These are phyloP conservation scores for Aureobasidium pullulans DNA, from an alignment of 2,329 filamentous ascomycete species.

Conservation along the genomic window DNA sequence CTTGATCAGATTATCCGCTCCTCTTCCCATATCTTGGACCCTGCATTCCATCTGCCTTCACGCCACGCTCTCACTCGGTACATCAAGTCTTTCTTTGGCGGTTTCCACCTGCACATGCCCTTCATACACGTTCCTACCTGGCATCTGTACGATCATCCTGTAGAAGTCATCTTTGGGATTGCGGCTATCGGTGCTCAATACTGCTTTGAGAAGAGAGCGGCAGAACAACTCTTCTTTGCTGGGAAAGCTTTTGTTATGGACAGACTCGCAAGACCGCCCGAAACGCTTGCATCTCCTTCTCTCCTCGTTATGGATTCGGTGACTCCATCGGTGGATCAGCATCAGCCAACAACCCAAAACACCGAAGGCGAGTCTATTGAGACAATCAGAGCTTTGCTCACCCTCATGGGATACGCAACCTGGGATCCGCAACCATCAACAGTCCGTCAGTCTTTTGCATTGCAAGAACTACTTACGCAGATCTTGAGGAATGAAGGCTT, in stretches of 20 bases:
- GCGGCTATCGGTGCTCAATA: constrained; percentile 62
- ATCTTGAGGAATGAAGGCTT: constrained; percentile 49
- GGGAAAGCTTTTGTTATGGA: constrained; percentile 35
- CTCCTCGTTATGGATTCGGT: not conserved
- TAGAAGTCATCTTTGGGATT: constrained; percentile 61
- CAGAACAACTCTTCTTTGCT: constrained; percentile 51
- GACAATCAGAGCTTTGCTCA: constrained; percentile 56
- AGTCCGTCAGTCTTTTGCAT: constrained; percentile 49
- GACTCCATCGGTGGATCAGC: too few species aligned
- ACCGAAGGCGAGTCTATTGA: constrained; percentile 43
- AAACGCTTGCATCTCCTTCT: too few species aligned
- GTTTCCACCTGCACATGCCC: constrained; percentile 54
- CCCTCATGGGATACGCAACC: constrained; percentile 54
- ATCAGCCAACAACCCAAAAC: not conserved
- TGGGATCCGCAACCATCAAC: constrained; percentile 53
- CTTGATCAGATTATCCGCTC: not conserved
- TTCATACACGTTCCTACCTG: constrained; percentile 64
- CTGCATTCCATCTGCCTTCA: constrained; percentile 57
- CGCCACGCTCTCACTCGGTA: constrained; percentile 62
- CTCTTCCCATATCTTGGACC: constrained; percentile 22
- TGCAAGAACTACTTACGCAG: constrained; percentile 50
- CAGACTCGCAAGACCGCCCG: not conserved
- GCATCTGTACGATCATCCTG: constrained; percentile 54
- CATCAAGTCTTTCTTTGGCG: constrained; percentile 61
- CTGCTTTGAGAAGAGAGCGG: constrained; percentile 44